Evolutionary conservation across 768 basidiomycete species (phyloP).

Genomic region (Lyophyllum semitale): DNA sequence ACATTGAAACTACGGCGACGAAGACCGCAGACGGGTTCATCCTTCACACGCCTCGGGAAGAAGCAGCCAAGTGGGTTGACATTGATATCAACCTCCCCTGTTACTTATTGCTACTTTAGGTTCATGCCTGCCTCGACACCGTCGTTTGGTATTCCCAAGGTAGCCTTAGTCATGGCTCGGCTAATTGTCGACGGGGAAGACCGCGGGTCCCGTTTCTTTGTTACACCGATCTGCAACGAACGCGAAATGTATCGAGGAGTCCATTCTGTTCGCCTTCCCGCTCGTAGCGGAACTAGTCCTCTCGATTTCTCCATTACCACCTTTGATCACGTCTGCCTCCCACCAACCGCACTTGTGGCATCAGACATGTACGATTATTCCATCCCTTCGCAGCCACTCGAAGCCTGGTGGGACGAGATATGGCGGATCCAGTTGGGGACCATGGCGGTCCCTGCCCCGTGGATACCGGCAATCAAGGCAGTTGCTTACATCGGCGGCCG

Average conservation of each 20-base stretch:
- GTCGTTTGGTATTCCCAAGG: slow-evolving; percentile 51
- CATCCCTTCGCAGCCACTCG: slow-evolving; percentile 39
- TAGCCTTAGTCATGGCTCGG: slow-evolving; percentile 58
- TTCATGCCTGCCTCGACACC: slow-evolving; percentile 64
- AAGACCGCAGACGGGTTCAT: slow-evolving; percentile 50
- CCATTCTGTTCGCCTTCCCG: slow-evolving; percentile 48
- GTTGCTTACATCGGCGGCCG: slow-evolving; percentile 57
- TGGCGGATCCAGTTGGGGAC: slow-evolving; percentile 59
- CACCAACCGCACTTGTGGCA: slow-evolving; percentile 48
- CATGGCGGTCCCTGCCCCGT: slow-evolving; percentile 48
- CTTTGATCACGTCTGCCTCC: slow-evolving; percentile 56
- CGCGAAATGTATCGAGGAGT: slow-evolving; percentile 56
- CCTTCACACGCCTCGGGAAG: slow-evolving; percentile 56
- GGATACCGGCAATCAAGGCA: slow-evolving; percentile 53
- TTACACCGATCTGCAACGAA: slow-evolving; percentile 57
- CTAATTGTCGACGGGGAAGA: slow-evolving; percentile 53
- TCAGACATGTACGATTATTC: slow-evolving; percentile 43
- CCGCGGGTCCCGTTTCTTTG: slow-evolving; percentile 52
- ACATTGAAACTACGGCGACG: slow-evolving; percentile 64
- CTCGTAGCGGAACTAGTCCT: slow-evolving; percentile 53
- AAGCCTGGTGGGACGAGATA: slow-evolving; percentile 58
- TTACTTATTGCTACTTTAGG: slow-evolving; percentile 28
- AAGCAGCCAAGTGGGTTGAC: slow-evolving; percentile 55
- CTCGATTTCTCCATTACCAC: slow-evolving; percentile 59
- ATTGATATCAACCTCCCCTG: background rate